Evolutionary conservation across 2,329 filamentous ascomycete species (phyloP).

Genomic region (Dryadomyces sulphureus): DNA sequence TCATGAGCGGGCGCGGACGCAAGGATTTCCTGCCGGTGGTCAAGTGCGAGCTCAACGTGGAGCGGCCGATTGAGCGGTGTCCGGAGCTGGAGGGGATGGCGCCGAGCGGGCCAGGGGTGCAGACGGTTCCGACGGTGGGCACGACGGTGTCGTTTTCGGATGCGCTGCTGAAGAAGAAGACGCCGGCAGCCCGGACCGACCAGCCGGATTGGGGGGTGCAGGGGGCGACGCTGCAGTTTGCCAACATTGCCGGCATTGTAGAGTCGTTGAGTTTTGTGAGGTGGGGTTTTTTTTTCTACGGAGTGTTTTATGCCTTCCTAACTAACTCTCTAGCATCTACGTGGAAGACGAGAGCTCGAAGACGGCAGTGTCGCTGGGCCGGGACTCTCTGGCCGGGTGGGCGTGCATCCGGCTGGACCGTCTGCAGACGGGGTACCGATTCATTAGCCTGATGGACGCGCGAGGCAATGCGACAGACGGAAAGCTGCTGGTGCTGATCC

Average conservation of each 20-base stretch:
- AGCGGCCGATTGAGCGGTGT: conserved; percentile 33
- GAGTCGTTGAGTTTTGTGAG: conserved; percentile 59
- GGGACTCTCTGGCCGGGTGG: conserved; percentile 30
- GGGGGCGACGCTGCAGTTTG: conserved; percentile 43
- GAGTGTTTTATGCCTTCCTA: conserved; percentile 2
- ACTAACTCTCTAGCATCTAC: conserved; percentile 28
- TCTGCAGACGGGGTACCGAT: conserved; percentile 38
- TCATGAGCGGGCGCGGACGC: conserved; percentile 16
- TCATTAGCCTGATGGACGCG: conserved; percentile 33
- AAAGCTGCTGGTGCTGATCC: conserved; percentile 36
- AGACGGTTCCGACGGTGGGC: background rate
- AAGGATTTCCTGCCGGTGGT: conserved; percentile 56
- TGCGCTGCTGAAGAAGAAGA: conserved; percentile 34
- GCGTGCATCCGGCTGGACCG: conserved; percentile 46
- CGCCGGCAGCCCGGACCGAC: conserved; percentile 22
- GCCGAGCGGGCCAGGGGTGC: background rate
- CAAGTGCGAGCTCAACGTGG: conserved; percentile 69
- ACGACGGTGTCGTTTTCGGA: conserved; percentile 14
- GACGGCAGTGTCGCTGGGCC: conserved; percentile 2
- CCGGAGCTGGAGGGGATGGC: conserved; percentile 4
- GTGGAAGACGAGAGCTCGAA: conserved; percentile 31
- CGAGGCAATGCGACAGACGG: conserved; percentile 28
- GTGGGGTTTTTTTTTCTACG: conserved; percentile 30
- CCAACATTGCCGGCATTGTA: conserved; percentile 41
- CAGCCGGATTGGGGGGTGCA: conserved; percentile 46